Evolutionary conservation across 2,329 filamentous ascomycete genomes (phyloP), one percentile per base, ranked within the genome.

Genomic region (Mariannaea elegans): DNA sequence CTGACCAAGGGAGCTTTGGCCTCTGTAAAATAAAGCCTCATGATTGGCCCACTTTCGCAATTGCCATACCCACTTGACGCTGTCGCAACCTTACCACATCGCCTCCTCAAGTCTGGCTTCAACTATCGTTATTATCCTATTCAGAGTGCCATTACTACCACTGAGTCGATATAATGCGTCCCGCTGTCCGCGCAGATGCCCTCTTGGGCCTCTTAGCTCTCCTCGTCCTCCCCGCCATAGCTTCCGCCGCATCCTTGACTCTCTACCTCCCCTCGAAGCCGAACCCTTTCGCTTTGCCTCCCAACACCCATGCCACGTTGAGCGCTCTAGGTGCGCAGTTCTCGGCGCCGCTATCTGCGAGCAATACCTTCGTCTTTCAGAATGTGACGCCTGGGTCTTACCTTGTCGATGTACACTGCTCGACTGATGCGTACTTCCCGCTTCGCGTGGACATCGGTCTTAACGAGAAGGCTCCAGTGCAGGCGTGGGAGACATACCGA

Each of bases 401-500:
- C 75, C 85, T 98, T 6, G 87, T 91, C 46, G 92, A 95, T 67
- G 83, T 98, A 47, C 87, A 94, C 78, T 90, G 88, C 73, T 80
- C 85, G 24, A 90, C 91, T 56, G 87, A 90, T 75, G 83, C 83
- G 52, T 98, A 97, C 74, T 85, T 87, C 67, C 91, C 93, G 10
- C 81, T 96, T 75, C 84, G 94, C 42, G 85, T 98, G 27, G 95
- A 98, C 72, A 85, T 95, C 16, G 67, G n/a, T 29, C 48, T 44
- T 10, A 65, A 71, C 2, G 69, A 65, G 50, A 75, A 78, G 34
- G 73, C 77, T 19, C 74, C 78, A 66, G 81, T 93, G 3, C 78
- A 83, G 39, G 88, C 88, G 24, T 95, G 91, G 90, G 91, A 94
- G 81, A 97, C 93, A 23, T 97, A 89, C 74, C 83, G 93, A 46